phyloP scores from a whole-genome alignment of 2,329 filamentous ascomycete genomes.

The Neofusicoccum sp. region DNA sequence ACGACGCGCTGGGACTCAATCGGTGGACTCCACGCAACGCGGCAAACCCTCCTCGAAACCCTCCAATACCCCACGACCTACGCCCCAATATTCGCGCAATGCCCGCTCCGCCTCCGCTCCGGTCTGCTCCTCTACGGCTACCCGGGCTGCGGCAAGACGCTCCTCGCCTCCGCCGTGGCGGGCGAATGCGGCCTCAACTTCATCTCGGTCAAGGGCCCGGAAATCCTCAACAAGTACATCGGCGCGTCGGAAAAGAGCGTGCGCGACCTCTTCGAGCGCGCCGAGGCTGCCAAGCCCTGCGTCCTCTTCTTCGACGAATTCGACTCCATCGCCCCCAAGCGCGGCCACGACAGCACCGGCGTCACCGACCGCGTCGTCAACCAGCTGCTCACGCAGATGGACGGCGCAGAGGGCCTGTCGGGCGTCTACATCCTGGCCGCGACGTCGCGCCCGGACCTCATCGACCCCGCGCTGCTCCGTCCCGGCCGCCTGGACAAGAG shows the following conservation, averaged over 20 bases:
- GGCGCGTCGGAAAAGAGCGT: constrained; percentile 96
- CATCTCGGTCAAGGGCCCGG: constrained; percentile 96
- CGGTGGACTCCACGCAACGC: constrained; percentile 82
- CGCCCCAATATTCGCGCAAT: constrained; percentile 95
- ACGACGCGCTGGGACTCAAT: constrained; percentile 92
- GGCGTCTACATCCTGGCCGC: constrained; percentile 97
- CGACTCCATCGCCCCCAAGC: constrained; percentile 94
- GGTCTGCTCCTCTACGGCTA: constrained; percentile 92
- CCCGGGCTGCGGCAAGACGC: constrained; percentile 94
- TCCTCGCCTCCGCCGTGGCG: constrained; percentile 94
- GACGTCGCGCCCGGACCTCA: constrained; percentile 89
- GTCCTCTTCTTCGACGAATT: constrained; percentile 99
- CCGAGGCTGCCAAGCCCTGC: constrained; percentile 86
- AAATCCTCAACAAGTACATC: constrained; percentile 99
- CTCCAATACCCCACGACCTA: constrained; percentile 97
- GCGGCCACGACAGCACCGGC: constrained; percentile 94
- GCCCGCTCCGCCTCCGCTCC: constrained; percentile 89
- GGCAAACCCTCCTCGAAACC: constrained; percentile 90
- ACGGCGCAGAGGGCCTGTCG: constrained; percentile 90
- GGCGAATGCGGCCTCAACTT: constrained; percentile 98
- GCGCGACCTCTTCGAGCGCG: constrained; percentile 90
- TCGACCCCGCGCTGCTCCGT: constrained; percentile 88
- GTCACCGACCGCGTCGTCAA: constrained; percentile 99
- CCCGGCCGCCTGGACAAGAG: constrained; percentile 94
- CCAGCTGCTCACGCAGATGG: constrained; percentile 97